Conservation (phyloP, 495 filamentous ascomycete genomes). For the Talaromyces ruber region DNA sequence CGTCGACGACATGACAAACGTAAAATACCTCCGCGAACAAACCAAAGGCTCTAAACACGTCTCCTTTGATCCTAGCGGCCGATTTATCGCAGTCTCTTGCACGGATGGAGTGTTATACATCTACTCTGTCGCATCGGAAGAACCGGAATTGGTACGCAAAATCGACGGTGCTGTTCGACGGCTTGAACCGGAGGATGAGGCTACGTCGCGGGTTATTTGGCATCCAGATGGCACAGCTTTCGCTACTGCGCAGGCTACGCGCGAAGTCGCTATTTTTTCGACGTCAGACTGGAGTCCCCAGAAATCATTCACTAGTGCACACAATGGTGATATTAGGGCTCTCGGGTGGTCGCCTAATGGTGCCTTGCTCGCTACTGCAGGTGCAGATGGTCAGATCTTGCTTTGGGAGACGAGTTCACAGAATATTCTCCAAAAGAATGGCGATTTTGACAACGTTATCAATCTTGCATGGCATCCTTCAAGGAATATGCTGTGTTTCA, state of each 20-base stretch:
- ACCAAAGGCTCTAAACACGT: slow-evolving; percentile 80
- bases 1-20: slow-evolving; percentile 62
- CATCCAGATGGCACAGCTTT: slow-evolving; percentile 94
- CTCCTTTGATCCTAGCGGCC: slow-evolving; percentile 76
- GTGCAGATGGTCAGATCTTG: slow-evolving; percentile 70
- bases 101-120: slow-evolving; percentile 82
- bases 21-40: slow-evolving; percentile 73
- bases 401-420: slow-evolving; percentile 90
- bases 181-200: slow-evolving; percentile 69
- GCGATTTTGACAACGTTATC: slow-evolving; percentile 72
- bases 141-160: slow-evolving; percentile 71
- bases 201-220: slow-evolving; percentile 72
- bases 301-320: slow-evolving; percentile 64
- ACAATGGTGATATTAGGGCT: slow-evolving; percentile 79
- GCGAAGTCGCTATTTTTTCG: slow-evolving; percentile 81
- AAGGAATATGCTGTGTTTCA: slow-evolving; percentile 81
- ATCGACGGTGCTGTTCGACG: slow-evolving; percentile 78
- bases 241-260: slow-evolving; percentile 70
- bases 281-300: slow-evolving; percentile 81
- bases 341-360: slow-evolving; percentile 93
- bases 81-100: slow-evolving; percentile 70
- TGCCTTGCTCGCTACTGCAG: slow-evolving; percentile 73
- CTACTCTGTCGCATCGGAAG: slow-evolving; percentile 73
- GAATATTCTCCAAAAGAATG: slow-evolving; percentile 53
- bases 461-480: slow-evolving; percentile 86